Evolutionary conservation across 805 yeast species (phyloP).

Genomic region (Saccharomycopsis amapae): DNA sequence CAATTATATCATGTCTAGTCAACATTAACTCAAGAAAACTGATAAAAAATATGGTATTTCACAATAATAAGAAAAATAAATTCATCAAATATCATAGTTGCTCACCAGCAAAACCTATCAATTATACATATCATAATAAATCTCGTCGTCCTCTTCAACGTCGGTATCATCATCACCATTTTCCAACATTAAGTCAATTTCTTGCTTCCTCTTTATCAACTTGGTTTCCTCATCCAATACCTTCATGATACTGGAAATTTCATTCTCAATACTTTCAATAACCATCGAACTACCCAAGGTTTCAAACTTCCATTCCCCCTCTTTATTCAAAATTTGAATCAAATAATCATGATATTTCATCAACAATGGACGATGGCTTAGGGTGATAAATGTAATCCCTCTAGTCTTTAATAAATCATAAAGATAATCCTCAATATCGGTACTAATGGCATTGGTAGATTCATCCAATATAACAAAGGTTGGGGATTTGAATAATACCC

Average conservation of each 20-base stretch:
- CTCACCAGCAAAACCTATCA: background rate
- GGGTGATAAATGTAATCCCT: slow-evolving; percentile 70
- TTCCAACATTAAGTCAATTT: slow-evolving; percentile 39
- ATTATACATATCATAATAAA: background rate
- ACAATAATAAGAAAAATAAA: background rate
- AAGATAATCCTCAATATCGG: slow-evolving; percentile 81
- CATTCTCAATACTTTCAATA: slow-evolving; percentile 62
- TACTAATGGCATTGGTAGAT: slow-evolving; percentile 87
- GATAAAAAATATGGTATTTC: background rate
- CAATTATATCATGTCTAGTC: background rate
- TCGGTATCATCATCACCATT: slow-evolving; percentile 35
- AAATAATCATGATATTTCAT: slow-evolving; percentile 78
- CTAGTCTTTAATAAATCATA: slow-evolving; percentile 68
- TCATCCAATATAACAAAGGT: slow-evolving; percentile 81
- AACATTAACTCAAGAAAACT: background rate
- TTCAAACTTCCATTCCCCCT: slow-evolving; percentile 51
- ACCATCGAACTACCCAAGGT: slow-evolving; percentile 61
- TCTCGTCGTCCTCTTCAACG: background rate
- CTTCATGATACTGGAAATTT: slow-evolving; percentile 57
- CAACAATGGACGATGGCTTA: slow-evolving; percentile 76
- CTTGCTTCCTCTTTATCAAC: slow-evolving; percentile 53
- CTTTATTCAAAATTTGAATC: slow-evolving; percentile 56
- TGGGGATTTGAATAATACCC: slow-evolving; percentile 74
- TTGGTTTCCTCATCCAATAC: slow-evolving; percentile 52
- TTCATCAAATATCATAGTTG: too few relatives aligned